These are phyloP conservation scores for Porodaedalea pini DNA, from an alignment of 1,284 basidiomycete genomes.

Conservation along the genomic window DNA sequence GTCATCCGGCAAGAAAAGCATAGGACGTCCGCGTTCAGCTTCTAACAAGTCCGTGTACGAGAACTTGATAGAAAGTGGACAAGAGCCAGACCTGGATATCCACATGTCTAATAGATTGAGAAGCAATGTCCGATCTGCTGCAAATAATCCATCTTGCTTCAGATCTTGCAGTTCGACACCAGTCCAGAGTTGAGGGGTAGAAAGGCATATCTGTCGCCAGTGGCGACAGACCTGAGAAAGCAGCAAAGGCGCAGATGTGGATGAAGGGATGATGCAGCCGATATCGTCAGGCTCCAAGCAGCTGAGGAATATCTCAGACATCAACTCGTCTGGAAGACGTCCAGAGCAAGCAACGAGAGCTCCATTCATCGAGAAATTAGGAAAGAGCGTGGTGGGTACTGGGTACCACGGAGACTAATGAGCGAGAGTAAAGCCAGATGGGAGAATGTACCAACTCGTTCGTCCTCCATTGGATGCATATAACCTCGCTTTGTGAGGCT, in stretches of 20 bases:
- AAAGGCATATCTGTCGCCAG: constrained; percentile 4
- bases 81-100: constrained; percentile 2
- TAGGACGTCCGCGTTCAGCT: background rate
- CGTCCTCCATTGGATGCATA: too few species aligned
- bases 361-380: background rate
- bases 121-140: background rate
- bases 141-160: background rate
- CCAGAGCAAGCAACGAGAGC: background rate
- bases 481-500: too few species aligned
- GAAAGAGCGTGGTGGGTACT: background rate
- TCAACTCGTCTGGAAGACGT: constrained; percentile 7
- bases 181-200: constrained; percentile 13
- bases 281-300: constrained; percentile 14
- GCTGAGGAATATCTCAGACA: constrained; percentile 6
- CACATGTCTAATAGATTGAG: constrained; percentile 5
- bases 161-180: background rate
- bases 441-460: too few species aligned
- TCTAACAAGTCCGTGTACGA: constrained; percentile 10
- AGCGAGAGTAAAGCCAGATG: background rate
- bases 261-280: constrained; percentile 9
- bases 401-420: background rate
- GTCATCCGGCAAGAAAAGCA: constrained; percentile 4
- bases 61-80: constrained; percentile 9
- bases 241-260: constrained; percentile 3
- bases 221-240: constrained; percentile 9